phyloP scores from a whole-genome alignment of 768 basidiomycete genomes.

The Trametes punicea region DNA sequence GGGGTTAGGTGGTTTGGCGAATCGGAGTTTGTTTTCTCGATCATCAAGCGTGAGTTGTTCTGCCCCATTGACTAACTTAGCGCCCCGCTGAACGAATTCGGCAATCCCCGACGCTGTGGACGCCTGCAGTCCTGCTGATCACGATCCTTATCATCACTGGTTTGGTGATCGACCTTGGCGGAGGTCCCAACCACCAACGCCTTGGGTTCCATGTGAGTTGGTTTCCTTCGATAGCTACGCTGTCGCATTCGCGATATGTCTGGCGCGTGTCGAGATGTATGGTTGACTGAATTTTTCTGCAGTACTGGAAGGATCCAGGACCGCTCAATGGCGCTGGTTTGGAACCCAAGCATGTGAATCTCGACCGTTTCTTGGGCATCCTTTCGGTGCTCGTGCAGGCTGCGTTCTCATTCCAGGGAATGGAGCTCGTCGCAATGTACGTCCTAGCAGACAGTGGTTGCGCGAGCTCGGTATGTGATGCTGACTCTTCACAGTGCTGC shows the following conservation, averaged over 20 bases:
- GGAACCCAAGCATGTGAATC: conserved; percentile 28
- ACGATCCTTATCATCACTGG: conserved; percentile 57
- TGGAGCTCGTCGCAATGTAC: conserved; percentile 72
- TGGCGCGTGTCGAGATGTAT: neutral
- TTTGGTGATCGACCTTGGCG: conserved; percentile 74
- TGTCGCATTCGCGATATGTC: too few relatives aligned
- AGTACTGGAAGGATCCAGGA: conserved; percentile 77
- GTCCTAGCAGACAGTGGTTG: conserved; percentile 22
- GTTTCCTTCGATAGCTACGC: conserved; percentile 25
- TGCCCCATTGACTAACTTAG: neutral
- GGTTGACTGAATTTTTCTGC: neutral
- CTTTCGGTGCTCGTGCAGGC: conserved; percentile 46
- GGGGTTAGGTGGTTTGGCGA: conserved; percentile 74
- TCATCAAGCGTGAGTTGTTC: conserved; percentile 53
- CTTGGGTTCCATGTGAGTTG: conserved; percentile 60
- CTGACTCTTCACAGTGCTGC: conserved; percentile 46
- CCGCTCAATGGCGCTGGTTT: conserved; percentile 36
- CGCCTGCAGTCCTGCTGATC: conserved; percentile 49
- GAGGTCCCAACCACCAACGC: conserved; percentile 63
- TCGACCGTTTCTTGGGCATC: conserved; percentile 42
- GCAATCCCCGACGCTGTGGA: conserved; percentile 17
- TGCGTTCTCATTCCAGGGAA: conserved; percentile 75
- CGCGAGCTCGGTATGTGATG: conserved; percentile 1
- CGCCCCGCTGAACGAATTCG: neutral
- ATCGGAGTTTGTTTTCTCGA: conserved; percentile 66